phyloP scores from a whole-genome alignment of 805 yeast species.

The Starmerella khaoyaiensis region DNA sequence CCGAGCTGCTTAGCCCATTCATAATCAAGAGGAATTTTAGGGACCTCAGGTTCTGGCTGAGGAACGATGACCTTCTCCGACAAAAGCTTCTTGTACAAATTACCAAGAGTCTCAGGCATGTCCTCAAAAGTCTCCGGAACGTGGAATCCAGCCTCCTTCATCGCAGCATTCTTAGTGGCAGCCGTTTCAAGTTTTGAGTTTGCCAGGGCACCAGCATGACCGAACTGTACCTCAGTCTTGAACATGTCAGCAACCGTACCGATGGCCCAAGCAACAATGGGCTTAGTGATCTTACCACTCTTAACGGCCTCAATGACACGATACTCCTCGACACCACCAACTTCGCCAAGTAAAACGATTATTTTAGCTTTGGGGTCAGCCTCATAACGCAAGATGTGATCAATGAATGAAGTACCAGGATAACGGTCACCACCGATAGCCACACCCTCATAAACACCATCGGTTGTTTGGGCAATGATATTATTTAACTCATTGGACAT shows the following conservation, averaged over 20 bases:
- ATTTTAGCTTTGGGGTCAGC: constrained; percentile 54
- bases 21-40: constrained; percentile 37
- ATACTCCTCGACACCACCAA: constrained; percentile 63
- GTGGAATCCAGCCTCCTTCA: constrained; percentile 85
- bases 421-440: constrained; percentile 66
- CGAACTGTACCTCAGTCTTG: constrained; percentile 49
- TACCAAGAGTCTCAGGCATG: constrained; percentile 30
- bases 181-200: constrained; percentile 62
- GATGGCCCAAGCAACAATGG: constrained; percentile 60
- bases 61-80: constrained; percentile 31
- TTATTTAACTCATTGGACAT: constrained; percentile 39
- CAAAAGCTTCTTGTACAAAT: constrained; percentile 68
- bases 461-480: constrained; percentile 34
- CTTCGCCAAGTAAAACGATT: constrained; percentile 53
- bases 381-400: constrained; percentile 52
- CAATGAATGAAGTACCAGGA: constrained; percentile 61
- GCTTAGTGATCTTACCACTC: constrained; percentile 50
- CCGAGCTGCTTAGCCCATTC: constrained; percentile 39
- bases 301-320: constrained; percentile 58
- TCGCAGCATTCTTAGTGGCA: constrained; percentile 52
- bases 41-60: constrained; percentile 34
- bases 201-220: constrained; percentile 62
- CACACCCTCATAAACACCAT: constrained; percentile 43
- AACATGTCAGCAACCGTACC: constrained; percentile 61
- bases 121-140: constrained; percentile 65